Base-by-base conservation (phyloP, 768 basidiomycete species). In the Tulasnella sp. region DNA sequence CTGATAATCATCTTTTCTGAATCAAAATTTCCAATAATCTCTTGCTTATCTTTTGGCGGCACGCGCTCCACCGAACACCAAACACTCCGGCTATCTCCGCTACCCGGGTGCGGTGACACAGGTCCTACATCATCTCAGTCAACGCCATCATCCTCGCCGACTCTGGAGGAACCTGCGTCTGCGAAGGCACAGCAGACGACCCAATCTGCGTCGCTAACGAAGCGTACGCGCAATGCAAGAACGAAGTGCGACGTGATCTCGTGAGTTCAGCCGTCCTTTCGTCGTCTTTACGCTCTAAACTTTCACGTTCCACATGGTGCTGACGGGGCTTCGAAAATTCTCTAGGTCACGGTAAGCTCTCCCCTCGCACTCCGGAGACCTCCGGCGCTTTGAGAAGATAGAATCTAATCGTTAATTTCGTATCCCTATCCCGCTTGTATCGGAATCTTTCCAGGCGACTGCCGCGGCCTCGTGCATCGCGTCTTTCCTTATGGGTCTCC, bases 51-150 rank as follows among this genome's bases (percentile, higher is more conserved):
- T 22, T 34, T 65, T n/a, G n/a, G 12, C 42, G 42, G 42, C n/a
- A n/a, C n/a, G n/a, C n/a, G n/a, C n/a, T n/a, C n/a, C n/a, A n/a
- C n/a, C n/a, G n/a, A n/a, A n/a, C n/a, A n/a, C n/a, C n/a, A n/a
- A n/a, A n/a, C 52, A 59, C 52, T 29, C 22, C 29, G 52, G 52
- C 52, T 59, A 59, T 59, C 37, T 62, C 62, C 32, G 39, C 79
- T 69, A 75, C 63, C 80, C 76, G 76, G 76, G 22, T 74, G 80
- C n/a, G 80, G 80, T 73, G 79, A 80, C n/a, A 78, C 37, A 93
- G 92, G 91, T 89, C 91, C 22, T 92, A 93, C 80, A 92, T 92
- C 73, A 91, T 92, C 74, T 90, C 91, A 32, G 92, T 95, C 77
- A 95, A 95, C 77, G 90, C 92, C 5, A 82, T 88, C 17, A 92